A percentile compares a stretch with the other conserved stretches of the same genome.
These are phyloP conservation scores for Venturia nashicola DNA, from an alignment of 2,329 filamentous ascomycete genomes.

Conservation along the genomic window DNA sequence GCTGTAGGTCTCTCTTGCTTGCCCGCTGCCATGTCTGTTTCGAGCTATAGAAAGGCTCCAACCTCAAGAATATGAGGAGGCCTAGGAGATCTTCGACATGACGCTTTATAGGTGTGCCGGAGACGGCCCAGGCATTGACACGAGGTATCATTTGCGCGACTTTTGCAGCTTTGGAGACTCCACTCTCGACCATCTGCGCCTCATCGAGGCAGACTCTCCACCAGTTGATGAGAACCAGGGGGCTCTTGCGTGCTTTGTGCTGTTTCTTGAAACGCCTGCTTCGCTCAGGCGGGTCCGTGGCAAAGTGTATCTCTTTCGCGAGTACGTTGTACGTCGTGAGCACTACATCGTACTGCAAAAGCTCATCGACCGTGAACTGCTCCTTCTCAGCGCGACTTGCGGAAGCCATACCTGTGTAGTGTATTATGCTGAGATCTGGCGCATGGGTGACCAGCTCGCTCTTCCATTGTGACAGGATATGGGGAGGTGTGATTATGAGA, in stretches of 20 bases:
- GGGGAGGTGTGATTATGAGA: constrained; percentile 49
- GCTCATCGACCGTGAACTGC: constrained; percentile 30
- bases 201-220: constrained; percentile 68
- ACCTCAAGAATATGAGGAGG: constrained; percentile 67
- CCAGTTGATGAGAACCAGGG: constrained; percentile 71
- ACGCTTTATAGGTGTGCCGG: constrained; percentile 78
- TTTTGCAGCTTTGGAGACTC: constrained; percentile 69
- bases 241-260: constrained; percentile 57
- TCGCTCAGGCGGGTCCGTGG: constrained; percentile 57
- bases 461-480: constrained; percentile 52
- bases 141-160: constrained; percentile 72
- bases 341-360: constrained; percentile 44
- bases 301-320: constrained; percentile 69
- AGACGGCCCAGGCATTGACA: constrained; percentile 81
- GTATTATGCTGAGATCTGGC: constrained; percentile 40
- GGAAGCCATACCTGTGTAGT: constrained; percentile 40
- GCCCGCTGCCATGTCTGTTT: constrained; percentile 57
- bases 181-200: constrained; percentile 88
- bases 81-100: constrained; percentile 69
- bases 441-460: constrained; percentile 46
- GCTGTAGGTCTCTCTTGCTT: constrained; percentile 52
- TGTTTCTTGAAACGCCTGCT: constrained; percentile 52
- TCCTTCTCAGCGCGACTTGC: constrained; percentile 17
- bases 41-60: constrained; percentile 60
- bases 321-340: constrained; percentile 57